These are phyloP conservation scores for Hypoxylon perforatum DNA, from an alignment of 495 filamentous ascomycete genomes.

Conservation along the genomic window DNA sequence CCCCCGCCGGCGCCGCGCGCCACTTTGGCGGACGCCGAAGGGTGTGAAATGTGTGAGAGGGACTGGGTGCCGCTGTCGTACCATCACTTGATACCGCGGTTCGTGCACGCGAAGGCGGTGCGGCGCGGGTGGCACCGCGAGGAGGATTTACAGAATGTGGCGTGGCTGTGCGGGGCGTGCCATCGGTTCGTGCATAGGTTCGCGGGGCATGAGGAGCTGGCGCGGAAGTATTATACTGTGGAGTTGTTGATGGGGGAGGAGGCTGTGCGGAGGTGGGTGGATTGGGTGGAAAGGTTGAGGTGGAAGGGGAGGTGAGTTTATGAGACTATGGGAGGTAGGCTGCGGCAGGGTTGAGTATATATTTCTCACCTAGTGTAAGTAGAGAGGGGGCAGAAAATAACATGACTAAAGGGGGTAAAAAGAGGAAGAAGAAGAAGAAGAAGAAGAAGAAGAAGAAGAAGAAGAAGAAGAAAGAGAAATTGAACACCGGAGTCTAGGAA, in stretches of 20 bases:
- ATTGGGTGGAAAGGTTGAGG: constrained; percentile 71
- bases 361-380: no score
- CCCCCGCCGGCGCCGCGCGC: constrained; percentile 69
- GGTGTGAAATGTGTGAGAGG: constrained; percentile 85
- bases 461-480: no score
- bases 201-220: constrained; percentile 82
- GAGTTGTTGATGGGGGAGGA: constrained; percentile 75
- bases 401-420: no score
- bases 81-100: constrained; percentile 84
- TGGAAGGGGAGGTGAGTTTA: constrained; percentile 71
- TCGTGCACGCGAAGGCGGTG: constrained; percentile 80
- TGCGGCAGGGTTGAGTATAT: no score
- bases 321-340: no score
- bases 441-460: no score
- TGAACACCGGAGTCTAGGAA: no score
- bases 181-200: constrained; percentile 86
- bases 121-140: constrained; percentile 85
- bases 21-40: constrained; percentile 60
- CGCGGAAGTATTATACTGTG: constrained; percentile 76
- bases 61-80: constrained; percentile 82
- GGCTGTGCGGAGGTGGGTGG: constrained; percentile 76
- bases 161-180: constrained; percentile 90
- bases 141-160: constrained; percentile 80
- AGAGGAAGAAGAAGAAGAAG: no score
- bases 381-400: no score